Evolutionary conservation across 2,329 filamentous ascomycete genomes (phyloP), one percentile per base, ranked within the genome.

Genomic region (Penicillium sp.): DNA sequence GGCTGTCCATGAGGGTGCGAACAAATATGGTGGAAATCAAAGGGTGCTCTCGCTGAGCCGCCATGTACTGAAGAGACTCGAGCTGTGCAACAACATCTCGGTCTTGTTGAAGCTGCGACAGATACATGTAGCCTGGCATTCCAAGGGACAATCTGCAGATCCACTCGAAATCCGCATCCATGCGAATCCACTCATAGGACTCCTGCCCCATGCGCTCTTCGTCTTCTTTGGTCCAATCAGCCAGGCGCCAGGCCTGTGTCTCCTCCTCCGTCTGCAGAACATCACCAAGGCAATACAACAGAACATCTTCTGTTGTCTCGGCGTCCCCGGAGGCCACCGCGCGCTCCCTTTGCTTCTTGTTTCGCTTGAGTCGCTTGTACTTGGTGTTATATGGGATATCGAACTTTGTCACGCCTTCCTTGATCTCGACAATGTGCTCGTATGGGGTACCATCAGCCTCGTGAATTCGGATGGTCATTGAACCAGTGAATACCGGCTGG

Each of bases 301-400:
- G 86, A 43, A 92, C 86, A 59, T 96, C 92, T 56, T 95, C 89
- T 55, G 91, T 87, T 7, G 84, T 83, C 62, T 90, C 89, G 15
- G 83, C 82, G 64, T 81, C 90, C 54, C 85, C 84, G 58, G 83
- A 90, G 45, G 81, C 86, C 41, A 84, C 84, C 22, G 85, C 87
- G 61, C 91, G 87, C 73, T 96, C 91, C 73, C 92, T 92, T 73
- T 94, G 87, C 35, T 90, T 83, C 47, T 90, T 86, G 60, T 90
- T 97, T 49, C 93, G 84, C 81, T 99, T 99, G 2, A 99, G 83
- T 8, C 96, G 88, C 79, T 98, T 99, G 79, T 99, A 99, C 74
- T 99, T 99, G 0, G 95, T 99, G 70, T 98, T 98, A 78, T 99
- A 99, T 0, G 94, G 93, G 61, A 99, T 97, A 63, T 97, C 93